Percentiles rank a stretch among this genome's conserved stretches.
These are phyloP conservation scores for Paramarasmius palmivorus DNA, from an alignment of 1,284 basidiomycete species.

Conservation along the genomic window DNA sequence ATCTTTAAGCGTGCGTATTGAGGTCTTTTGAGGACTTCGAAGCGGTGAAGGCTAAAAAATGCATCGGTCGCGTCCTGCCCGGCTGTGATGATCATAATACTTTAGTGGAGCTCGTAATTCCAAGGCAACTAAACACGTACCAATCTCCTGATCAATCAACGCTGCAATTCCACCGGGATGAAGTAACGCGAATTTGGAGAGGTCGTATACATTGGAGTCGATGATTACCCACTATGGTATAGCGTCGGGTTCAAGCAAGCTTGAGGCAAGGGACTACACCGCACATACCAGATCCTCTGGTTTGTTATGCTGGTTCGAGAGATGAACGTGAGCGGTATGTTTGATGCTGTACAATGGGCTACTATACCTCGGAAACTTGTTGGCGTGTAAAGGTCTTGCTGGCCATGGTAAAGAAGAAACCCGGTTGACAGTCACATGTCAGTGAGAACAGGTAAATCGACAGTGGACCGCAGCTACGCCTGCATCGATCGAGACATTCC, in stretches of 20 bases:
- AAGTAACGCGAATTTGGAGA: constrained; percentile 74
- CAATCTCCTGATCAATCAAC: constrained; percentile 71
- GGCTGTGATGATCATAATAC: constrained; percentile 33
- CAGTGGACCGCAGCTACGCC: too few relatives aligned
- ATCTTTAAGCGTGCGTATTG: constrained; percentile 69
- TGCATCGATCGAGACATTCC: too few relatives aligned
- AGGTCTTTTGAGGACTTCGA: constrained; percentile 71
- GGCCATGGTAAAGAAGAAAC: neutral
- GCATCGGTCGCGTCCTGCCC: constrained; percentile 76
- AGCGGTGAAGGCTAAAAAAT: constrained; percentile 78
- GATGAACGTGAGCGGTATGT: neutral
- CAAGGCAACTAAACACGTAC: constrained; percentile 37
- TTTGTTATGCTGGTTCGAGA: neutral
- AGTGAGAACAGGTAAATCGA: too few relatives aligned
- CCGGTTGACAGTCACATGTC: neutral
- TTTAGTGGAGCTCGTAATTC: neutral
- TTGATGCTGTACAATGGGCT: neutral
- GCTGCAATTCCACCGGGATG: constrained; percentile 85
- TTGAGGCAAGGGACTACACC: neutral
- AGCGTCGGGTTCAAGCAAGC: too few relatives aligned
- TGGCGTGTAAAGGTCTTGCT: neutral
- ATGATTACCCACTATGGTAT: constrained; percentile 82
- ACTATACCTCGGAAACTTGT: neutral
- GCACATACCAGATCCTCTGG: neutral
- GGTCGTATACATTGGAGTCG: constrained; percentile 81